Evolutionary conservation across 1,284 basidiomycete genomes (phyloP), one percentile per base, ranked within the genome.

Genomic region (Trichosporon asahii): DNA sequence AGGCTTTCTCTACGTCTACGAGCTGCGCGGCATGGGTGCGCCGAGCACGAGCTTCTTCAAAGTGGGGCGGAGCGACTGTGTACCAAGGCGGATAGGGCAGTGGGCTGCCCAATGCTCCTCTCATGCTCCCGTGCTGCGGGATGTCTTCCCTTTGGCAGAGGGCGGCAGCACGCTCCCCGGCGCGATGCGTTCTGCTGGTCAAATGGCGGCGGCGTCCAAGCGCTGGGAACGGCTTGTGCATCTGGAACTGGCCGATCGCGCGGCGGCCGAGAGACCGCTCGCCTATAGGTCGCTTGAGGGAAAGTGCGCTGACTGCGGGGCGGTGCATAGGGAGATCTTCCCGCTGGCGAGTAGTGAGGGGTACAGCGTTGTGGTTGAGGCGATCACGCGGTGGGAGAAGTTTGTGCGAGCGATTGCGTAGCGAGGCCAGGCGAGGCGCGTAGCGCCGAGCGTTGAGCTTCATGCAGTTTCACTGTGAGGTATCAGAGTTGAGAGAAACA

Each of bases 1-100:
- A 0, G 83, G 83, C 0, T 83, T 78, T 66, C 74, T 84, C 5
- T 84, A 84, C 68, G 81, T 78, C 2, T 84, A 84, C 68, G 83
- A 84, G 67, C 70, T 84, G 37, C 73, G 79, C 71, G 77, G 78
- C 65, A 73, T 82, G 9, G 72, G 76, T 67, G 78, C 76, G 2
- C 46, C 70, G 6, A 53, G 18, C 0, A 73, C 78, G 8, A 71
- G 75, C 0, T 83, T 75, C 72, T 83, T 78, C 76, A 84, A 84
- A 66, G 79, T 83, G 11, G 83, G 83, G 11, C 46, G 83, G 53
- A 83, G 81, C 12, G 83, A 84, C 66, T 83, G 83, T 66, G 82
- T 83, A 0, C 80, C 83, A 1, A 75, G 83, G 0, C 74, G 83
- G 1, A 76, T 84, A 1, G 79, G 81, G 14, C 78, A 84, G 69